Evolutionary conservation across 768 basidiomycete genomes (phyloP), one percentile per base, ranked within the genome.

Genomic region (Russula brevipes): DNA sequence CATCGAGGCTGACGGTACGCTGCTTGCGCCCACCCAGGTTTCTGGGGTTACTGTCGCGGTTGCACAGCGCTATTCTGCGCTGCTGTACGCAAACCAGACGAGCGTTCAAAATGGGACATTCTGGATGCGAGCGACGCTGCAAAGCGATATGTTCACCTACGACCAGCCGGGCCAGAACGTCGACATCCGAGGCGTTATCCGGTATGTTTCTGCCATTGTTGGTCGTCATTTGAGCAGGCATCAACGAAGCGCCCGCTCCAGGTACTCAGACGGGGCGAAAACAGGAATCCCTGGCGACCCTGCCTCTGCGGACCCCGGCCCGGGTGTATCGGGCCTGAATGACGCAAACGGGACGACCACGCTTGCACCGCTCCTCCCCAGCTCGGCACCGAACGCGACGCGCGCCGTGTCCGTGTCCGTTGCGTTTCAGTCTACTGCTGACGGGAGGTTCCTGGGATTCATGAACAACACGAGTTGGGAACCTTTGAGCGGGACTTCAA

Each of bases 41-140:
- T 67, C 76, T 17, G 73, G 76, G 12, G 68, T 83, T 59, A 72
- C 72, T 3, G 55, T 82, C 59, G 75, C 75, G 31, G 74, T 81
- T 47, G 81, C 80, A 1, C 81, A 82, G 72, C 76, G 82, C 47
- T 81, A 81, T 68, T 78, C 76, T n/a, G 81, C 79, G 39, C 72
- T 83, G 44, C 68, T 82, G 16, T 65, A 64, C 30, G 76, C 80
- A 41, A 77, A 80, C 62, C 73, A 73, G 61, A 77, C 75, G 6
- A 67, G 57, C 35, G 74, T 73, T 24, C 69, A 71, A 4, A 77
- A 76, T 53, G 71, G 72, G 19, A 66, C 69, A 46, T 76, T 71
- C 67, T 77, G 74, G 75, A 73, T 81, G 65, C 75, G 79, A 30
- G 75, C 76, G 10, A 73, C 72, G 45, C 67, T 80, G 65, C 76